These are phyloP conservation scores for Plantago coronopus DNA, from an alignment of 305 asterid genomes.

Conservation along the genomic window DNA sequence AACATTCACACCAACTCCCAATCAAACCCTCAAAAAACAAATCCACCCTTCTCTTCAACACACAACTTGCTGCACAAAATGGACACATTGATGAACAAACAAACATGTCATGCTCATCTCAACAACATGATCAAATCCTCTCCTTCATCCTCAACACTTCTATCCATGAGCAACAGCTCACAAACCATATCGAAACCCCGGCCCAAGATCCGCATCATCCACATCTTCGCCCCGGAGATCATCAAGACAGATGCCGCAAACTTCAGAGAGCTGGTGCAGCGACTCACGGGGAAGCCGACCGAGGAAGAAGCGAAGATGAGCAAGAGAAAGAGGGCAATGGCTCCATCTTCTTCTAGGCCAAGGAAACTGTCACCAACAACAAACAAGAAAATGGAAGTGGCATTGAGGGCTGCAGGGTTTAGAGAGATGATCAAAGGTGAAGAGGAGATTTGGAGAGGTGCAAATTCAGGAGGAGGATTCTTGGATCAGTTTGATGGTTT, in stretches of 20 bases:
- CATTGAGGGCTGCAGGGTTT: background rate
- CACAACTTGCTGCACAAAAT: slow-evolving; percentile 20
- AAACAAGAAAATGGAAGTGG: slow-evolving; percentile 36
- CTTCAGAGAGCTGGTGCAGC: slow-evolving; percentile 80
- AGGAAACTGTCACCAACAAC: background rate
- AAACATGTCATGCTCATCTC: slow-evolving; percentile 20
- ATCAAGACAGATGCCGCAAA: slow-evolving; percentile 78
- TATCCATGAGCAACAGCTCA: slow-evolving; percentile 49
- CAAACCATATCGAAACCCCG: slow-evolving; percentile 56
- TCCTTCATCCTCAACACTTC: slow-evolving; percentile 21
- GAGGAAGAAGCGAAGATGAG: slow-evolving; percentile 22
- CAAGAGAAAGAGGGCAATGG: slow-evolving; percentile 14
- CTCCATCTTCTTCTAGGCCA: background rate
- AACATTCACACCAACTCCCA: slow-evolving; percentile 32
- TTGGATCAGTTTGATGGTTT: slow-evolving; percentile 54
- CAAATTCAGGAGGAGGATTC: slow-evolving; percentile 65
- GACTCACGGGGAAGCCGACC: slow-evolving; percentile 87
- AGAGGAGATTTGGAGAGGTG: slow-evolving; percentile 69
- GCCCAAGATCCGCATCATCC: slow-evolving; percentile 85
- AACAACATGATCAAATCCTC: slow-evolving; percentile 31
- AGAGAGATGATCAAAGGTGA: slow-evolving; percentile 61
- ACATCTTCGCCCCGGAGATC: slow-evolving; percentile 91
- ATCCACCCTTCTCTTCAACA: background rate
- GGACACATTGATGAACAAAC: slow-evolving; percentile 38
- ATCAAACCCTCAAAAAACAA: slow-evolving; percentile 4